Evolutionary conservation across 2,329 filamentous ascomycete genomes (phyloP).

Genomic region (Coniochaeta sp.): DNA sequence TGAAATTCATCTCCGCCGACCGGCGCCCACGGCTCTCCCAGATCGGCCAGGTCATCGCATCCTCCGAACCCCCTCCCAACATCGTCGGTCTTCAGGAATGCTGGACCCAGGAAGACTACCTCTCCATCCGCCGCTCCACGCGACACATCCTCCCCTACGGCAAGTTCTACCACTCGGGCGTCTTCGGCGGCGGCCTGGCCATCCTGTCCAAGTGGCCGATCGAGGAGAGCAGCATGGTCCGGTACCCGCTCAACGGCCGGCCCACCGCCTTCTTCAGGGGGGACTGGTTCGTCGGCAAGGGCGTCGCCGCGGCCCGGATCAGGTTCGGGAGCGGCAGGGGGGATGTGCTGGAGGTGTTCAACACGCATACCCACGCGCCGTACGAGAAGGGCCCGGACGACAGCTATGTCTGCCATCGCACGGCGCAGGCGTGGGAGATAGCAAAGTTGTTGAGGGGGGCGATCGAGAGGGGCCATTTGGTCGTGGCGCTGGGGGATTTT

Average conservation of each 20-base stretch:
- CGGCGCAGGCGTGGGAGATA: slow-evolving; percentile 91
- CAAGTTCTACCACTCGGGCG: slow-evolving; percentile 87
- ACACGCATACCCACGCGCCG: slow-evolving; percentile 83
- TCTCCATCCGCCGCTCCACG: slow-evolving; percentile 66
- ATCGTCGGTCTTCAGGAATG: slow-evolving; percentile 95
- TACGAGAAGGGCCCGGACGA: slow-evolving; percentile 76
- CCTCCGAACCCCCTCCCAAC: slow-evolving; percentile 59
- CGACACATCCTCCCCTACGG: slow-evolving; percentile 72
- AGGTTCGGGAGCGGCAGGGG: slow-evolving; percentile 55
- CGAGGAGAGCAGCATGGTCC: slow-evolving; percentile 76
- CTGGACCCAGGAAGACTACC: slow-evolving; percentile 82
- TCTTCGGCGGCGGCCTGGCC: slow-evolving; percentile 81
- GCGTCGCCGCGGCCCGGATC: slow-evolving; percentile 77
- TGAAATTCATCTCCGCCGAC: slow-evolving; percentile 76
- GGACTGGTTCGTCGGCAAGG: slow-evolving; percentile 96
- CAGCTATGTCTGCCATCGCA: slow-evolving; percentile 83
- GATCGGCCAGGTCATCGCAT: slow-evolving; percentile 74
- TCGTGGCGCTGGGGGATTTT: slow-evolving; percentile 85
- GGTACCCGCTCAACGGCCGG: slow-evolving; percentile 85
- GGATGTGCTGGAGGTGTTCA: slow-evolving; percentile 80
- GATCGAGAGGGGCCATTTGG: slow-evolving; percentile 71
- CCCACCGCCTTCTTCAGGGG: slow-evolving; percentile 91
- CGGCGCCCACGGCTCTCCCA: slow-evolving; percentile 71
- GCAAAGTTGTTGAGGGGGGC: slow-evolving; percentile 81
- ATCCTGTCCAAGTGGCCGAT: slow-evolving; percentile 92